Conservation (phyloP, 1,284 basidiomycete species). For the Microbotryum scabiosae region DNA sequence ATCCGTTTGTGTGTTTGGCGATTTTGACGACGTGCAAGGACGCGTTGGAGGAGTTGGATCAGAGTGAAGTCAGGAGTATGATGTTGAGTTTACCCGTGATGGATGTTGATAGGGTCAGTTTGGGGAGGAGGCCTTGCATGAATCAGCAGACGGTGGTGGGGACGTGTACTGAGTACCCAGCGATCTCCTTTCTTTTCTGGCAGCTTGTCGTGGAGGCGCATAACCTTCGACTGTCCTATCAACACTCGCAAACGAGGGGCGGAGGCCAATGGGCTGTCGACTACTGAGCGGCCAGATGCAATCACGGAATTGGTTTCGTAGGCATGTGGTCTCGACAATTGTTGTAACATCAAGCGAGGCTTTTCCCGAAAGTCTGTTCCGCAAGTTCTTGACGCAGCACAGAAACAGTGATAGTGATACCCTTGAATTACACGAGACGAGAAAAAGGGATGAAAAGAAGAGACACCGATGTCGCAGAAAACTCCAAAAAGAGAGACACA, state of each 20-base stretch:
- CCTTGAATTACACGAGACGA: too few species aligned
- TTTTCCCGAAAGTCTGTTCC: too few species aligned
- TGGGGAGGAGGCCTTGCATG: too few species aligned
- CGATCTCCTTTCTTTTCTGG: background rate
- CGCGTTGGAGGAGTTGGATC: constrained; percentile 39
- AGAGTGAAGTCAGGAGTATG: constrained; percentile 39
- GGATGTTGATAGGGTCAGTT: constrained; percentile 36
- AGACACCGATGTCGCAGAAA: too few species aligned
- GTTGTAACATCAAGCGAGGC: too few species aligned
- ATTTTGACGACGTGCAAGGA: constrained; percentile 40
- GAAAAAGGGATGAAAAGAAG: too few species aligned
- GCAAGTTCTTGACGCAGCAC: too few species aligned
- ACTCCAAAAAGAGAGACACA: too few species aligned
- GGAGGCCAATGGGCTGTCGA: background rate
- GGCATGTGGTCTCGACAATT: too few species aligned
- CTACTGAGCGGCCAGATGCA: too few species aligned
- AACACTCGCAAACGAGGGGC: constrained; percentile 7
- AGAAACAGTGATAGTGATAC: too few species aligned
- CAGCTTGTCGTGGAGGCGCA: constrained; percentile 13
- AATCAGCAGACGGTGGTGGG: background rate
- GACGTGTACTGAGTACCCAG: background rate
- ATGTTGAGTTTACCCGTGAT: constrained; percentile 37
- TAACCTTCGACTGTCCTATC: constrained; percentile 4
- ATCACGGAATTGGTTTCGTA: too few species aligned
- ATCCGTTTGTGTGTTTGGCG: constrained; percentile 40